Conservation (phyloP, 257 asterid species). For the Rubia yunnanensis region DNA sequence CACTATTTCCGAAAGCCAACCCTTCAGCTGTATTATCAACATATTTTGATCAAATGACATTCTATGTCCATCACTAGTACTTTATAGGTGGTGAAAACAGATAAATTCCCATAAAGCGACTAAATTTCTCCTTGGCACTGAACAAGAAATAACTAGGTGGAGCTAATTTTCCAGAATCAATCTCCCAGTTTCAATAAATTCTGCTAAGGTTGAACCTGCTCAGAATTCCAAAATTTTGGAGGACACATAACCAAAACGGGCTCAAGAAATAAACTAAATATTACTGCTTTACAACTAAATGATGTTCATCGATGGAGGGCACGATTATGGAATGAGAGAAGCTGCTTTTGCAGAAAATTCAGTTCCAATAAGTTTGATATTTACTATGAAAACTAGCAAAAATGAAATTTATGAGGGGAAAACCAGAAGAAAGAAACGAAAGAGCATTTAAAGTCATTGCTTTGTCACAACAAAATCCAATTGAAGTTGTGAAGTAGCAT, state of each 20-base stretch:
- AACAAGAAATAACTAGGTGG: background rate
- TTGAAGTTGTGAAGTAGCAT: background rate
- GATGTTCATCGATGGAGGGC: background rate
- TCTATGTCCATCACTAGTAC: background rate
- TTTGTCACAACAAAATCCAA: background rate
- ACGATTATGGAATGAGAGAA: background rate
- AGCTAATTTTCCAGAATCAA: background rate
- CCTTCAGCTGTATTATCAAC: conserved; percentile 70
- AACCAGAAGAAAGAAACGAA: background rate
- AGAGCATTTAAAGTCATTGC: background rate
- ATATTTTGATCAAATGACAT: conserved; percentile 3
- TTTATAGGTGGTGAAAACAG: background rate
- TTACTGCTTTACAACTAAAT: background rate
- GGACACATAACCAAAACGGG: background rate
- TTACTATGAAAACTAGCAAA: background rate
- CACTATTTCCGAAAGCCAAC: conserved; percentile 80
- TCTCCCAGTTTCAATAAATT: background rate
- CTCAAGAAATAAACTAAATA: background rate
- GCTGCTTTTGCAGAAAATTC: background rate
- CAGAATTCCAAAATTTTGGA: background rate
- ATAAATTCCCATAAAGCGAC: background rate
- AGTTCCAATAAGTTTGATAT: background rate
- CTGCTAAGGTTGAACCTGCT: background rate
- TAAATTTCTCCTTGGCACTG: background rate
- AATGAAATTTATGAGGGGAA: background rate